phyloP scores from a whole-genome alignment of 768 basidiomycete genomes.

The Suillus americanus region DNA sequence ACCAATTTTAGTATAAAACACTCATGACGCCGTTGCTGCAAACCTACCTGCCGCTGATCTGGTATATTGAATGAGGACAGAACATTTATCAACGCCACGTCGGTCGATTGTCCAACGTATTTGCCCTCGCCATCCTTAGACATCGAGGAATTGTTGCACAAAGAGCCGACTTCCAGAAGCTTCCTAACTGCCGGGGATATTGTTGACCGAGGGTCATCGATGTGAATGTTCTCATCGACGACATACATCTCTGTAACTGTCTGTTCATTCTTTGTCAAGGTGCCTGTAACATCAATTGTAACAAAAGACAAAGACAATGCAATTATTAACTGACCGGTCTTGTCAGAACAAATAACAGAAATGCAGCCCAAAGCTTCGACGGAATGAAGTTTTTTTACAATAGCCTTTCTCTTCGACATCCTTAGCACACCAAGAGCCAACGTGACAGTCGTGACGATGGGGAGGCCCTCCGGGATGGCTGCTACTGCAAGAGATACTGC shows the following conservation, averaged over 20 bases:
- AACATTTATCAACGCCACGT: slow-evolving; percentile 87
- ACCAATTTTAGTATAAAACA: slow-evolving; percentile 8
- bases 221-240: slow-evolving; percentile 74
- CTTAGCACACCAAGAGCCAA: slow-evolving; percentile 91
- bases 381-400: slow-evolving; percentile 95
- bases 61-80: slow-evolving; percentile 61
- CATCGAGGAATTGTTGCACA: slow-evolving; percentile 87
- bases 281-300: slow-evolving; percentile 46
- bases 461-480: slow-evolving; percentile 94
- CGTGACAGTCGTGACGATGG: slow-evolving; percentile 96
- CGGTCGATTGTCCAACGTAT: slow-evolving; percentile 87
- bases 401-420: slow-evolving; percentile 94
- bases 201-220: slow-evolving; percentile 51
- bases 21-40: neutral
- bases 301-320: neutral
- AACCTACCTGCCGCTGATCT: slow-evolving; percentile 70
- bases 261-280: slow-evolving; percentile 94
- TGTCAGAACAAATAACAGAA: slow-evolving; percentile 97
- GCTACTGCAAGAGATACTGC: slow-evolving; percentile 96
- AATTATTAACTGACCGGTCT: slow-evolving; percentile 63
- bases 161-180: slow-evolving; percentile 75
- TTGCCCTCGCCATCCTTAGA: slow-evolving; percentile 65
- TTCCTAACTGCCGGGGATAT: slow-evolving; percentile 69
- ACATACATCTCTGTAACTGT: slow-evolving; percentile 88
- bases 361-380: slow-evolving; percentile 94